Conservation (phyloP, 1,284 basidiomycete genomes). For the Athelia sp. region DNA sequence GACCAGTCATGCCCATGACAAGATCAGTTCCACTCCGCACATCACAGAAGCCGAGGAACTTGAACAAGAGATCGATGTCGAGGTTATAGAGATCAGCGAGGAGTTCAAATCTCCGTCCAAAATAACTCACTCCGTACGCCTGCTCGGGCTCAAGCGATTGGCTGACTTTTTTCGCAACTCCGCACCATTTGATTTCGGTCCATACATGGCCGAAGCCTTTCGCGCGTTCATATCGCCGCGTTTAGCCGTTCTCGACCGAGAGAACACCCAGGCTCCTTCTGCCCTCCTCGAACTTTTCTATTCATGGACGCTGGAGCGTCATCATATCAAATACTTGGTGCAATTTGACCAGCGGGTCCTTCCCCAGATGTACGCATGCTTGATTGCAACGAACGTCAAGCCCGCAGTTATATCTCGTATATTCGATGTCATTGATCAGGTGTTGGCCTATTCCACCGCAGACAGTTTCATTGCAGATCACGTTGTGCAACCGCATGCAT, state of each 20-base stretch:
- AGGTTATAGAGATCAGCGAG: slow-evolving; percentile 22
- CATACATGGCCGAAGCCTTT: slow-evolving; percentile 71
- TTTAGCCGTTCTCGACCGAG: slow-evolving; percentile 67
- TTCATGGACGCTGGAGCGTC: slow-evolving; percentile 64
- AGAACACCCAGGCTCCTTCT: slow-evolving; percentile 92
- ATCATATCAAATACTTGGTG: slow-evolving; percentile 62
- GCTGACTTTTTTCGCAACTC: slow-evolving; percentile 83
- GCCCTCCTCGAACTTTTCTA: slow-evolving; percentile 86
- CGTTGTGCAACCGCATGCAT: slow-evolving; percentile 76
- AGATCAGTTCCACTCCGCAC: slow-evolving; percentile 32
- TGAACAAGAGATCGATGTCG: slow-evolving; percentile 30
- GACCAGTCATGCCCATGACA: slow-evolving; percentile 58
- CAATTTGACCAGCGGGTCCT: slow-evolving; percentile 68
- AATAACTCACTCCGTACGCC: slow-evolving; percentile 63
- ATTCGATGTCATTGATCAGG: slow-evolving; percentile 82
- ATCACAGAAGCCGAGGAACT: slow-evolving; percentile 32
- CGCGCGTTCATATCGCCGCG: slow-evolving; percentile 78
- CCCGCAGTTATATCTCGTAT: slow-evolving; percentile 76
- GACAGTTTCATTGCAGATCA: slow-evolving; percentile 46
- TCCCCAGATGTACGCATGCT: slow-evolving; percentile 77
- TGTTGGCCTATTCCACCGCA: slow-evolving; percentile 55
- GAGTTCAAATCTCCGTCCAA: slow-evolving; percentile 34
- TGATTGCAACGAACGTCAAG: slow-evolving; percentile 85
- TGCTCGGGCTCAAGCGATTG: slow-evolving; percentile 82
- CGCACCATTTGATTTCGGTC: slow-evolving; percentile 68